These are phyloP conservation scores for Daldinia concentrica DNA, from an alignment of 495 filamentous ascomycete species.

Conservation along the genomic window DNA sequence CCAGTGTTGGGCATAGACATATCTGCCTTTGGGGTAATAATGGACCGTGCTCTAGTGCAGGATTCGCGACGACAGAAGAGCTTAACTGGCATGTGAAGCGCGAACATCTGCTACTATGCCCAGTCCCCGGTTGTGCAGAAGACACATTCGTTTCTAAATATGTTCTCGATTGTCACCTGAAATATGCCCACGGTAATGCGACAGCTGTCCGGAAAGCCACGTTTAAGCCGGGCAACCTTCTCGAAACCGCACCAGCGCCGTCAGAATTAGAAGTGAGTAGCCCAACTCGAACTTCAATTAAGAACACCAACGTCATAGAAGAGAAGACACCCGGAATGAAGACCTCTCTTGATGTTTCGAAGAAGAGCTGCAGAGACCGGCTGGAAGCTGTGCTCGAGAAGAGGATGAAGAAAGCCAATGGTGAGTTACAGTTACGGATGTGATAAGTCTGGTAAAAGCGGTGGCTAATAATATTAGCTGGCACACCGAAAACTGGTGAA, in stretches of 20 bases:
- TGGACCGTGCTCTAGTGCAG: slow-evolving; percentile 29
- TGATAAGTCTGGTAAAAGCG: not conserved
- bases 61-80: slow-evolving; percentile 42
- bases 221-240: slow-evolving; percentile 10
- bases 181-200: slow-evolving; percentile 26
- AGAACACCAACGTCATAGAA: slow-evolving; percentile 4
- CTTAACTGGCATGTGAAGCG: slow-evolving; percentile 48
- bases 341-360: slow-evolving; percentile 43
- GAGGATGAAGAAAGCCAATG: slow-evolving; percentile 31
- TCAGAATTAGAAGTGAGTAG: not conserved
- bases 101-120: slow-evolving; percentile 46
- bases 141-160: slow-evolving; percentile 24
- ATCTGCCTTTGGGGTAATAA: slow-evolving; percentile 43
- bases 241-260: not conserved
- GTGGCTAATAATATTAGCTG: slow-evolving; percentile 21
- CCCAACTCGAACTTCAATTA: not conserved
- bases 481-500: slow-evolving; percentile 30
- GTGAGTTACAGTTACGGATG: slow-evolving; percentile 14
- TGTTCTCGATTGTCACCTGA: slow-evolving; percentile 41
- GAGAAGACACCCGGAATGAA: slow-evolving; percentile 36
- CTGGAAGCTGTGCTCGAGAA: slow-evolving; percentile 39
- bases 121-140: slow-evolving; percentile 41
- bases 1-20: slow-evolving; percentile 13
- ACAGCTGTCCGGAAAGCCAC: not conserved
- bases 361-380: slow-evolving; percentile 43